phyloP scores from a whole-genome alignment of 2,329 filamentous ascomycete species.

The Cordyceps fumosorosea region DNA sequence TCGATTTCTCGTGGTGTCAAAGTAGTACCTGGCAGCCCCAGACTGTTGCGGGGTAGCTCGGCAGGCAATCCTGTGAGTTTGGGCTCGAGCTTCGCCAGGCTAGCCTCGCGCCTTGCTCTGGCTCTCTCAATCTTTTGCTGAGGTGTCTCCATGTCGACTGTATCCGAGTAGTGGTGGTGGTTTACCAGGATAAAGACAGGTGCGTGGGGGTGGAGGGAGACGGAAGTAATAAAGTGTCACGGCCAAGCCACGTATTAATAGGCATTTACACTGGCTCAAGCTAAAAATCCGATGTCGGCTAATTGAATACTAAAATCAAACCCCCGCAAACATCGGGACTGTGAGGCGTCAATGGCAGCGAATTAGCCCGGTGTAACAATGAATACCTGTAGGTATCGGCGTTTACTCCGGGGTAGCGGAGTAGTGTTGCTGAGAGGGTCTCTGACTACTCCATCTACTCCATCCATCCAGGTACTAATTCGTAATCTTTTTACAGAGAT shows the following conservation, averaged over 20 bases:
- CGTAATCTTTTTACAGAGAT: too few relatives aligned
- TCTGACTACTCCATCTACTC: conserved; percentile 6
- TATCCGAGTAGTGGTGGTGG: neutral
- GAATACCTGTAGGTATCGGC: neutral
- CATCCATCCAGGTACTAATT: neutral
- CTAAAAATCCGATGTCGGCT: conserved; percentile 7
- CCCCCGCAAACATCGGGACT: conserved; percentile 1
- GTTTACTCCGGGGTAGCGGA: neutral
- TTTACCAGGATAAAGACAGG: neutral
- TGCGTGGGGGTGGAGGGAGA: neutral
- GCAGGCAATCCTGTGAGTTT: conserved; percentile 13
- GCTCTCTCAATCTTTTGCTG: conserved; percentile 13
- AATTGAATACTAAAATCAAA: neutral
- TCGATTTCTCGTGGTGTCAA: conserved; percentile 23
- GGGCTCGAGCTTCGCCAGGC: conserved; percentile 15
- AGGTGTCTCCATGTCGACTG: neutral
- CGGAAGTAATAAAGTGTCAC: neutral
- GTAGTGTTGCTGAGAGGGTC: neutral
- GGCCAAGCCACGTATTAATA: neutral
- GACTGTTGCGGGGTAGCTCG: conserved; percentile 18
- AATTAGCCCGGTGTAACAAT: neutral
- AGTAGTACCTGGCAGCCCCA: conserved; percentile 17
- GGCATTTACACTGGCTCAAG: neutral
- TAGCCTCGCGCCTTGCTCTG: conserved; percentile 13
- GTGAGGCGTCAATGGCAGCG: neutral